Percentiles rank a stretch among this genome's conserved stretches.
Evolutionary conservation across 495 filamentous ascomycete genomes (phyloP).

Genomic region (Lindgomyces ingoldianus): DNA sequence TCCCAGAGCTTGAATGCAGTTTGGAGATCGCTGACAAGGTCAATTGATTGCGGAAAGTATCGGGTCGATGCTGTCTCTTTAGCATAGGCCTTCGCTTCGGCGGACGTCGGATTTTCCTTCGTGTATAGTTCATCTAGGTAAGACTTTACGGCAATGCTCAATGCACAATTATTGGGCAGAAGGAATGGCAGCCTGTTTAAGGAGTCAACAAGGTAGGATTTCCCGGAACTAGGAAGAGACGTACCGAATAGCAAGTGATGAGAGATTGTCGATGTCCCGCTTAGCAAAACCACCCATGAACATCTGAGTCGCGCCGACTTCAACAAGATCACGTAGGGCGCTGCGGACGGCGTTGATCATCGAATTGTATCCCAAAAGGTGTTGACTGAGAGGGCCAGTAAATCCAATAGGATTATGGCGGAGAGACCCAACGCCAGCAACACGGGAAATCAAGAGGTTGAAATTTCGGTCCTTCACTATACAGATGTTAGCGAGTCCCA

Average conservation of each 20-base stretch:
- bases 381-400: conserved; percentile 89
- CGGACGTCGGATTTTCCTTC: conserved; percentile 54
- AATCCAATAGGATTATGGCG: conserved; percentile 85
- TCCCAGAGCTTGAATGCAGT: conserved; percentile 82
- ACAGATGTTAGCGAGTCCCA: conserved; percentile 4
- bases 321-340: conserved; percentile 76
- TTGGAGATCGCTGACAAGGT: conserved; percentile 75
- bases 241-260: conserved; percentile 71
- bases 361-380: conserved; percentile 83
- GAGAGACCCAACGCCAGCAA: conserved; percentile 78
- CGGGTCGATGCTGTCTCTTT: conserved; percentile 61
- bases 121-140: conserved; percentile 83
- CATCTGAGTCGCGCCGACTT: conserved; percentile 75
- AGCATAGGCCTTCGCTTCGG: conserved; percentile 61
- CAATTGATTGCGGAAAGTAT: conserved; percentile 74
- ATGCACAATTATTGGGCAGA: conserved; percentile 75
- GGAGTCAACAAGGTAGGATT: background rate
- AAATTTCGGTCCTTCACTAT: conserved; percentile 38
- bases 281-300: conserved; percentile 76
- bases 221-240: conserved; percentile 35
- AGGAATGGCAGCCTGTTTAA: conserved; percentile 75
- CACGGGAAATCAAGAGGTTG: conserved; percentile 78
- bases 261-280: conserved; percentile 68
- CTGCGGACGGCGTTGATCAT: conserved; percentile 76
- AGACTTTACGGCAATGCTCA: conserved; percentile 86